Evolutionary conservation across 2,329 filamentous ascomycete genomes (phyloP).

Genomic region (Clarireedia monteithiana): DNA sequence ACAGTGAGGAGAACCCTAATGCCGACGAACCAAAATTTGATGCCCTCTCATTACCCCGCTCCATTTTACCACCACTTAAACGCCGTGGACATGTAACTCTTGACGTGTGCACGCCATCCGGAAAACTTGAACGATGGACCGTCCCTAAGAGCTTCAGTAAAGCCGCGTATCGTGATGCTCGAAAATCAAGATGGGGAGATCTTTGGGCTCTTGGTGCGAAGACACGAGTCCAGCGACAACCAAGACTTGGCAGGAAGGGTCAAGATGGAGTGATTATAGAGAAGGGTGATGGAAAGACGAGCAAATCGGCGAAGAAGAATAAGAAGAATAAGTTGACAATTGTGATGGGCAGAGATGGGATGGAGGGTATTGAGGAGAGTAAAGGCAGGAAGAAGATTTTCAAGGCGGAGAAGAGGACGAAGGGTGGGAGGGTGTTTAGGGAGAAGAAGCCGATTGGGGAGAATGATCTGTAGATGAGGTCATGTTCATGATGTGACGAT

Average conservation of each 20-base stretch:
- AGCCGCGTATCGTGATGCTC: conserved; percentile 82
- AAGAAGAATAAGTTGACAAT: conserved; percentile 35
- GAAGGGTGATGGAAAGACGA: conserved; percentile 31
- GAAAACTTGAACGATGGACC: conserved; percentile 86
- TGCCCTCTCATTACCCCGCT: conserved; percentile 66
- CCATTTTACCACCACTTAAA: conserved; percentile 77
- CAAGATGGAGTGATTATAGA: conserved; percentile 13
- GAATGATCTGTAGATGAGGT: conserved; percentile 19
- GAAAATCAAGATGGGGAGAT: conserved; percentile 87
- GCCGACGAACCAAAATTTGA: conserved; percentile 31
- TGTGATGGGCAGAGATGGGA: conserved; percentile 27
- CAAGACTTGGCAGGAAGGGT: conserved; percentile 47
- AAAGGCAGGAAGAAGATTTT: conserved; percentile 18
- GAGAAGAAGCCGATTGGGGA: conserved; percentile 28
- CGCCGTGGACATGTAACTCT: conserved; percentile 80
- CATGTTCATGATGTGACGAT: neutral
- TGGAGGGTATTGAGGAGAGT: conserved; percentile 23
- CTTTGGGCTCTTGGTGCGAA: conserved; percentile 94
- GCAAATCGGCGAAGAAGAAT: conserved; percentile 33
- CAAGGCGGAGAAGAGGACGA: conserved; percentile 27
- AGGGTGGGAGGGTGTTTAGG: conserved; percentile 30
- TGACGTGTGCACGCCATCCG: conserved; percentile 82
- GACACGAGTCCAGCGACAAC: conserved; percentile 57
- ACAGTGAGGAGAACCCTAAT: conserved; percentile 10
- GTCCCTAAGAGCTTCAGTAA: conserved; percentile 75